Base-by-base conservation (phyloP, 2,329 filamentous ascomycete genomes). In the Amauroascus verrucosus region DNA sequence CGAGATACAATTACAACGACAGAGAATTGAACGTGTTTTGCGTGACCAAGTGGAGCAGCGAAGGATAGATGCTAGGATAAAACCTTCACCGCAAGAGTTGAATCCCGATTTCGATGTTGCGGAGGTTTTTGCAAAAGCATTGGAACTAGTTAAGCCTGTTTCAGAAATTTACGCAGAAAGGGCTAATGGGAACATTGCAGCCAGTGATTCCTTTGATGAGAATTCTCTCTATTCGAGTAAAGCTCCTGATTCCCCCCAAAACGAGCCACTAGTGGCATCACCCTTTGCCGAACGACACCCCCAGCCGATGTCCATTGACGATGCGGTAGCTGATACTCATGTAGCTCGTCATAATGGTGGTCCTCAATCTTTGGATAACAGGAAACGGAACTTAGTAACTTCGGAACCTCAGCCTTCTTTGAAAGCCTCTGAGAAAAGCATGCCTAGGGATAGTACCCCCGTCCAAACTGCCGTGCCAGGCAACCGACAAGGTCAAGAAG, bases 201-300 rank as follows among this genome's bases (percentile, higher is more conserved):
- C 79, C 65, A 86, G 78, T 77, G 87, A 91, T 69, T 93, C 88
- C 33, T 87, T 89, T 72, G 89, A 96, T 71, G 85, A 94, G 67
- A 89, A 94, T 65, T 93, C 89, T 38, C 95, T 95, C 70, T 96
- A 97, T 75, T 96, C 91, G 60, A 96, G 90, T 72, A 87, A 85
- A 73, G 80, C 79, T 58, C 84, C 90, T 75, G 86, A 90, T 67
- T 95, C 89, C 59, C 75, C 79, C 66, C 75, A 77, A 57, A 68
- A 71, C 37, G 68, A 67, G 51, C 64, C 67, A 14, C 18, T 28
- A 38, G 65, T 63, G 46, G 63, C 59, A 52, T 62, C 63, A 46
- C 57, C 61, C 24, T 67, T 66, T 48, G 59, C 65, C 22, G 60
- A 58, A 35, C 60, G 56, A 57, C 57, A 54, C 47, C 51, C 56